Evolutionary conservation across 441 rosid species (phyloP), one percentile per base, ranked within the genome.

Genomic region (Biscutella auriculata): DNA sequence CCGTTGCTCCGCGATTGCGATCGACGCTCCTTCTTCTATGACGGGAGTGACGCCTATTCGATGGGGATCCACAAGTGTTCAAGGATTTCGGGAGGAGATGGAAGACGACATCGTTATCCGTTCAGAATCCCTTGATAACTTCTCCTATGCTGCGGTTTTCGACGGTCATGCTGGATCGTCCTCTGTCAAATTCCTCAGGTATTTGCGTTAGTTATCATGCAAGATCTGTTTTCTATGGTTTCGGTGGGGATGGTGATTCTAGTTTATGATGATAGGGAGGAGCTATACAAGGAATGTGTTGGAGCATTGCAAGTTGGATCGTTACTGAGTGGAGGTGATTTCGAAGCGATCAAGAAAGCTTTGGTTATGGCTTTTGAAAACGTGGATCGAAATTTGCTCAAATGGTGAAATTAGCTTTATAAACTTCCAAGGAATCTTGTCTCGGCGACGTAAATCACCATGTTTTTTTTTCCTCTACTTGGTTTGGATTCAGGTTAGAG

Each of bases 101-200:
- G 98, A 88, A 67, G 98, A 92, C 43, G 82, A 62, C 12, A 59
- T 85, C 51, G 72, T 81, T 11, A 55, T 92, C 56, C 82, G 85
- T 46, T 73, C 94, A 2, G 95, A 84, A 2, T 88, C 77, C 27
- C 77, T 85, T 14, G 81, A 82, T 15, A 88, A 77, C 19, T 88
- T 82, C 91, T 81, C 89, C 6, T 91, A 82, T 43, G 95, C 98
- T 3, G 96, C 88, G 0, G 85, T 91, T 47, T 80, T 85, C 54
- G 98, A 91, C 49, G 96, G 98, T 28, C 98, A 91, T 36, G 98
- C 85, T 35, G 96, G 98, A 26, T 65, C 76, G 53, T 69, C 93
- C 64, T 74, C 93, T 15, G 93, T 79, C 63, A 71, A 74, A 23
- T 91, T 88, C 76, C 87, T 88, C 55, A 85, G 87, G 97, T 79